These are phyloP conservation scores for Elsinoe ampelina DNA, from an alignment of 2,329 filamentous ascomycete genomes.

Conservation along the genomic window DNA sequence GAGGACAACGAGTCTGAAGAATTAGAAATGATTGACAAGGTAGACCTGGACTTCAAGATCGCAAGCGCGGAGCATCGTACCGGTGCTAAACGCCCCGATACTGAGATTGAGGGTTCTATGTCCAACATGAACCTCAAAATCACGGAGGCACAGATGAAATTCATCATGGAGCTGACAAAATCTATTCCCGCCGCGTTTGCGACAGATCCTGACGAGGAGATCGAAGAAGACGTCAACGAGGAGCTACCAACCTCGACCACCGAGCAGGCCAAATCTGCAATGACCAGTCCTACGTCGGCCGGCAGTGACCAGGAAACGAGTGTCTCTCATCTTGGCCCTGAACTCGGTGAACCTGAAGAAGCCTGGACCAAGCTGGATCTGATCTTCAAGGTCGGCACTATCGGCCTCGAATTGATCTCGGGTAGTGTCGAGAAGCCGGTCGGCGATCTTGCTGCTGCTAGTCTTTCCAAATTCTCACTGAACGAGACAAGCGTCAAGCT, in stretches of 20 bases:
- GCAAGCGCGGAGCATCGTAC: constrained; percentile 80
- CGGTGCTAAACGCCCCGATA: constrained; percentile 72
- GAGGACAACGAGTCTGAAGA: constrained; percentile 64
- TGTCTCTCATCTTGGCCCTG: constrained; percentile 41
- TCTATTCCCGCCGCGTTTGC: constrained; percentile 83
- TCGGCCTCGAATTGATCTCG: constrained; percentile 79
- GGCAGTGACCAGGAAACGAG: background rate
- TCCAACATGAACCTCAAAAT: constrained; percentile 85
- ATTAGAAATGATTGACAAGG: constrained; percentile 92
- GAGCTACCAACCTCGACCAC: constrained; percentile 55
- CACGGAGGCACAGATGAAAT: constrained; percentile 84
- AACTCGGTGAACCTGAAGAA: constrained; percentile 58
- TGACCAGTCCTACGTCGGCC: constrained; percentile 36
- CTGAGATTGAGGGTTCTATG: constrained; percentile 84
- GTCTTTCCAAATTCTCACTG: constrained; percentile 85
- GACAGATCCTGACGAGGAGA: constrained; percentile 57
- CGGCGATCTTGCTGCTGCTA: constrained; percentile 66
- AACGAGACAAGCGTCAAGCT: constrained; percentile 89
- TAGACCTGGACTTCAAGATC: constrained; percentile 86
- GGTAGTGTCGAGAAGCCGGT: constrained; percentile 68
- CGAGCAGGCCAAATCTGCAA: constrained; percentile 40
- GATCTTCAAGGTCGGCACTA: constrained; percentile 76
- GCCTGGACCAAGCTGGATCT: constrained; percentile 92
- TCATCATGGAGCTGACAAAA: constrained; percentile 75
- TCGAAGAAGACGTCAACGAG: constrained; percentile 62